These are phyloP conservation scores for Penicillium sp. DNA, from an alignment of 2,329 filamentous ascomycete genomes.

Conservation along the genomic window DNA sequence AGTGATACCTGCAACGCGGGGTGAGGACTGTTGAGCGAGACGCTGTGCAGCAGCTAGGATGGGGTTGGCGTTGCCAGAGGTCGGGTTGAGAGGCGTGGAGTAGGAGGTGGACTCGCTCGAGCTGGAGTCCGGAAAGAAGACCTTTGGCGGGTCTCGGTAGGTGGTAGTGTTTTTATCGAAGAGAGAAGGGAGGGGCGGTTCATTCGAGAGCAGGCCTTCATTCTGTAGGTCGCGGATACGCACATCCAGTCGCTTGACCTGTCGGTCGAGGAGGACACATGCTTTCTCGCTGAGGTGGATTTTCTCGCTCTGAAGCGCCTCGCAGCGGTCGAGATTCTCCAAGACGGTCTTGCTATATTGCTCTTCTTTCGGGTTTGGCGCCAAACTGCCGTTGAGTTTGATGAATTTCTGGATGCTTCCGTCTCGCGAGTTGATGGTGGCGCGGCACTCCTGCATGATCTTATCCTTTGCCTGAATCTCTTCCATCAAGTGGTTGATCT, in stretches of 20 bases:
- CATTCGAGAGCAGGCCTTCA: constrained; percentile 58
- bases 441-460: constrained; percentile 56
- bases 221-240: constrained; percentile 60
- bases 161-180: constrained; percentile 48
- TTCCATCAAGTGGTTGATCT: constrained; percentile 65
- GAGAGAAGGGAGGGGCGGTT: constrained; percentile 60
- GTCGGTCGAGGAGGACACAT: constrained; percentile 58
- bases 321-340: constrained; percentile 57
- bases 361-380: constrained; percentile 63
- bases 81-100: constrained; percentile 51
- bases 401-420: constrained; percentile 64
- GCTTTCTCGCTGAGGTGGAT: constrained; percentile 60
- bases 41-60: constrained; percentile 53
- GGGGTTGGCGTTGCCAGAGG: constrained; percentile 55
- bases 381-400: constrained; percentile 60
- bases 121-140: constrained; percentile 49
- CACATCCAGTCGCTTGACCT: constrained; percentile 62
- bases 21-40: constrained; percentile 40
- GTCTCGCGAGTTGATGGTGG: constrained; percentile 59
- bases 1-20: constrained; percentile 34
- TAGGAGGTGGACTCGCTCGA: constrained; percentile 45
- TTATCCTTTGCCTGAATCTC: constrained; percentile 66
- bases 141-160: constrained; percentile 46
- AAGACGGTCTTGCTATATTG: constrained; percentile 57
- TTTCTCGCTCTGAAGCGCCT: constrained; percentile 62